phyloP scores from a whole-genome alignment of 2,329 filamentous ascomycete species.

The Pseudophaeomoniella oleicola region DNA sequence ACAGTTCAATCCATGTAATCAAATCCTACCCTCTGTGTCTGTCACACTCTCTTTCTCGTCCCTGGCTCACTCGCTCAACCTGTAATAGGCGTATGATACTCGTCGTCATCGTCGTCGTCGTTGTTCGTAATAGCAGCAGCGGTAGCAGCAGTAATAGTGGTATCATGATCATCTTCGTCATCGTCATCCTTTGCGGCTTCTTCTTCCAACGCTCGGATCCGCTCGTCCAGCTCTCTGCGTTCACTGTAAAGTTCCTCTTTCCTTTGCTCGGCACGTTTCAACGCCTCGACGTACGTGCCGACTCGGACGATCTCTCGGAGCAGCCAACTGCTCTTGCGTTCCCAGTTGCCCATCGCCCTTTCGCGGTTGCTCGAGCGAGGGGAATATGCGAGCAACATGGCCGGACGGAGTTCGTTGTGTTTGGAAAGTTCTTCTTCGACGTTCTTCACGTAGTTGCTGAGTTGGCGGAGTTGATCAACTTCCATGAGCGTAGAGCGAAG shows the following conservation, averaged over 20 bases:
- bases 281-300: conserved; percentile 78
- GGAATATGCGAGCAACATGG: conserved; percentile 82
- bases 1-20: too few species aligned
- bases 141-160: background rate
- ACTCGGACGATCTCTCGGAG: conserved; percentile 94
- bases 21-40: too few species aligned
- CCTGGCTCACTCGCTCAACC: too few species aligned
- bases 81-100: too few species aligned
- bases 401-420: conserved; percentile 76
- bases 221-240: conserved; percentile 10
- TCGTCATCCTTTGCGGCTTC: background rate
- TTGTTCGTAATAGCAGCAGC: too few species aligned
- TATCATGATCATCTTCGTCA: background rate
- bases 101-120: too few species aligned
- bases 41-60: too few species aligned
- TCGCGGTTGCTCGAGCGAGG: conserved; percentile 65
- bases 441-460: conserved; percentile 66
- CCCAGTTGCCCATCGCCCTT: conserved; percentile 92
- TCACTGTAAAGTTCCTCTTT: conserved; percentile 54
- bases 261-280: conserved; percentile 54
- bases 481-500: conserved; percentile 67
- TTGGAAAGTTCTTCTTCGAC: conserved; percentile 73
- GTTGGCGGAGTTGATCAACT: conserved; percentile 60
- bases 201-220: conserved; percentile 1
- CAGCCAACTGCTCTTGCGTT: conserved; percentile 84